A percentile compares a stretch with the other conserved stretches of the same genome.
phyloP scores from a whole-genome alignment of 345 rosid genomes.

The Ceriops tagal region DNA sequence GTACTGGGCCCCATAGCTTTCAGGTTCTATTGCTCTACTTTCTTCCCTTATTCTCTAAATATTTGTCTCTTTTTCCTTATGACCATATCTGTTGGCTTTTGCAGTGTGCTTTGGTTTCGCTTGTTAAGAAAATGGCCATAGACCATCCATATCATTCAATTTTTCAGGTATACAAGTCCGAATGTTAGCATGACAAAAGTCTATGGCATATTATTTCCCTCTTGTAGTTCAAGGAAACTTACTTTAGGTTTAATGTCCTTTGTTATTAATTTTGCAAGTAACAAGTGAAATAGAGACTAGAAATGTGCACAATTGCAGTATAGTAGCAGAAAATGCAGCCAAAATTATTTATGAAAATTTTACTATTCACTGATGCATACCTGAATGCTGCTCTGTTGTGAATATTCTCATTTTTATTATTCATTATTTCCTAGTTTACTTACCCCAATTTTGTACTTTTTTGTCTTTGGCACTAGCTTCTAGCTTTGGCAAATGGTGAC shows the following conservation, averaged over 20 bases:
- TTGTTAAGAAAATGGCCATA: constrained; percentile 91
- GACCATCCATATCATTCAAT: constrained; percentile 97
- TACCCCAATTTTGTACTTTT: constrained; percentile 5
- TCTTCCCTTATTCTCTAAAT: constrained; percentile 1
- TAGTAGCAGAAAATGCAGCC: neutral
- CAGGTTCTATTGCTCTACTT: constrained; percentile 47
- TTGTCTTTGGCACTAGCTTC: constrained; percentile 51
- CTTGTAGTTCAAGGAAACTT: neutral
- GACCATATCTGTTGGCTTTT: constrained; percentile 23
- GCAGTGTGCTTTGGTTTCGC: constrained; percentile 90
- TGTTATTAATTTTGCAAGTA: constrained; percentile 12
- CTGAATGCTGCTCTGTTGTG: neutral
- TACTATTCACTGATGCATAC: neutral
- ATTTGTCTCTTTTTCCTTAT: constrained; percentile 12
- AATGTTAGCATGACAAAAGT: constrained; percentile 7
- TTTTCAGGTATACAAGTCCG: constrained; percentile 58
- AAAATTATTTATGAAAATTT: neutral
- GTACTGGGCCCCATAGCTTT: constrained; percentile 57
- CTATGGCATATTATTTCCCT: neutral
- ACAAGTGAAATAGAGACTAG: constrained; percentile 8
- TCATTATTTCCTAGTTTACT: constrained; percentile 8
- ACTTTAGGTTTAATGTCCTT: neutral
- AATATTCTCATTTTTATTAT: constrained; percentile 2
- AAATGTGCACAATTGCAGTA: neutral
- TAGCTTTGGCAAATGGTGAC: constrained; percentile 94